Conservation (phyloP, 2,329 filamentous ascomycete species). For the Fusarium chlamydosporum region DNA sequence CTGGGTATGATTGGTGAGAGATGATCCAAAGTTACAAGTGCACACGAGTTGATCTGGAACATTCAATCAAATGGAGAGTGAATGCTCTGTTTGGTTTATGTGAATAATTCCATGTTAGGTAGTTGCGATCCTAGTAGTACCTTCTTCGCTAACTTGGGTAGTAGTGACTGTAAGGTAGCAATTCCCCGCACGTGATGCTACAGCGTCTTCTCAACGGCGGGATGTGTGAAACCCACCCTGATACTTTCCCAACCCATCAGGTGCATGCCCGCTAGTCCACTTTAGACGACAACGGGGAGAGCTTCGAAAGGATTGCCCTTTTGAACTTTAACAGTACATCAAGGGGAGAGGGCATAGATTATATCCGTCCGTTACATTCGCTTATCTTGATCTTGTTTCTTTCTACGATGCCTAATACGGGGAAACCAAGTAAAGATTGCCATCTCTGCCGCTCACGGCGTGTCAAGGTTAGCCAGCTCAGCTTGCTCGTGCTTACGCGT, state of each 20-base stretch:
- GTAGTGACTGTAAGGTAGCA: neutral
- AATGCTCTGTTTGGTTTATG: neutral
- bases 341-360: slow-evolving; percentile 14
- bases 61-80: neutral
- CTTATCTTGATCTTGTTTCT: slow-evolving; percentile 7
- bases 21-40: too few species aligned
- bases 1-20: too few species aligned
- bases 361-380: slow-evolving; percentile 7
- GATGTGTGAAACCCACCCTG: slow-evolving; percentile 4
- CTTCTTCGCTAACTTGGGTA: too few species aligned
- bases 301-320: slow-evolving; percentile 51
- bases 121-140: neutral
- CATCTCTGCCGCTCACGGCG: slow-evolving; percentile 59
- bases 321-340: slow-evolving; percentile 39
- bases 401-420: slow-evolving; percentile 58
- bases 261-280: slow-evolving; percentile 39
- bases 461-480: slow-evolving; percentile 56
- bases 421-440: slow-evolving; percentile 59
- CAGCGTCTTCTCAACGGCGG: neutral
- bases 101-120: neutral
- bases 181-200: slow-evolving; percentile 34
- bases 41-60: neutral
- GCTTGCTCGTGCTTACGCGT: slow-evolving; percentile 20
- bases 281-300: slow-evolving; percentile 27
- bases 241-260: slow-evolving; percentile 20